These are phyloP conservation scores for Paspalum vaginatum DNA, from an alignment of 176 grass and related monocot species.

Conservation along the genomic window DNA sequence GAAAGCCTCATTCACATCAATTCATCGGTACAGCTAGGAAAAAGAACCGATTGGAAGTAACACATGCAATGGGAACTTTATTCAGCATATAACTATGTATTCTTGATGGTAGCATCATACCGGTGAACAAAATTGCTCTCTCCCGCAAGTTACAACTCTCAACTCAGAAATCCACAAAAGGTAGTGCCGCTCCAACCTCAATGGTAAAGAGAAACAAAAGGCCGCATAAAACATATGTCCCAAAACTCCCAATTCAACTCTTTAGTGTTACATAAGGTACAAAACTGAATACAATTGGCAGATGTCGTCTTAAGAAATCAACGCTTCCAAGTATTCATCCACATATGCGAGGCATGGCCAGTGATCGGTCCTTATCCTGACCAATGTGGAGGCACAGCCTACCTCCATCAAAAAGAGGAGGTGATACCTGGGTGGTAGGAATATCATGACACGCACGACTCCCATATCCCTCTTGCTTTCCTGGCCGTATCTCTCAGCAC, in stretches of 20 bases:
- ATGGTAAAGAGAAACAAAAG: slow-evolving; percentile 38
- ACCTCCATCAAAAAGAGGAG: slow-evolving; percentile 97
- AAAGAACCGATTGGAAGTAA: neutral
- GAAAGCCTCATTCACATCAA: slow-evolving; percentile 2
- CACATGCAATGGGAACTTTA: neutral
- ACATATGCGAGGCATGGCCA: slow-evolving; percentile 98
- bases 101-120: slow-evolving; percentile 30
- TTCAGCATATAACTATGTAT: slow-evolving; percentile 21
- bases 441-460: slow-evolving; percentile 68
- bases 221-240: slow-evolving; percentile 22
- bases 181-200: slow-evolving; percentile 40
- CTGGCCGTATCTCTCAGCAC: slow-evolving; percentile 30
- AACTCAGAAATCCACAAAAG: slow-evolving; percentile 30
- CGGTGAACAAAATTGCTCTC: slow-evolving; percentile 44
- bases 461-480: slow-evolving; percentile 72
- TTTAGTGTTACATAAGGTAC: slow-evolving; percentile 57
- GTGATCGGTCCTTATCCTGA: slow-evolving; percentile 90
- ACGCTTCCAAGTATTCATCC: slow-evolving; percentile 94
- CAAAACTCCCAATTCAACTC: slow-evolving; percentile 32
- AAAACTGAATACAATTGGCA: slow-evolving; percentile 42
- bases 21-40: neutral
- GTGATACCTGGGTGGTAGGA: slow-evolving; percentile 91
- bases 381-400: slow-evolving; percentile 69
- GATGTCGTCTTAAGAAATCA: slow-evolving; percentile 54
- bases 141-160: slow-evolving; percentile 35